Percentiles rank a stretch among this genome's conserved stretches.
phyloP scores from a whole-genome alignment of 2,329 filamentous ascomycete species.

The Fusarium secorum region DNA sequence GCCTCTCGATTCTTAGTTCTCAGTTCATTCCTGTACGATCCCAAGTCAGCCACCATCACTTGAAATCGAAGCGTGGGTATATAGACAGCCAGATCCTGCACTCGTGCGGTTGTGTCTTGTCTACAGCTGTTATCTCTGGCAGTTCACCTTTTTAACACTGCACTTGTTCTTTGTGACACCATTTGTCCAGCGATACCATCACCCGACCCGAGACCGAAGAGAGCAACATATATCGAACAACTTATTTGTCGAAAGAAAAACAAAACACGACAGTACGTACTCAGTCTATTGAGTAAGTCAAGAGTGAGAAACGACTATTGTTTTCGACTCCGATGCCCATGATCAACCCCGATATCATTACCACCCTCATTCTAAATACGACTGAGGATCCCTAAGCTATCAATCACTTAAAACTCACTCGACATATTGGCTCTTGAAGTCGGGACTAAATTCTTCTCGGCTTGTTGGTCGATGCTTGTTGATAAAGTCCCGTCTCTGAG shows the following conservation, averaged over 20 bases:
- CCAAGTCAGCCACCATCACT: conserved; percentile 40
- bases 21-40: conserved; percentile 42
- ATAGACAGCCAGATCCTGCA: conserved; percentile 51
- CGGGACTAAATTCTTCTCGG: background rate
- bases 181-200: conserved; percentile 29
- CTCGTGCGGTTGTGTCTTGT: conserved; percentile 43
- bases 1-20: conserved; percentile 31
- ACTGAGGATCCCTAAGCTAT: background rate
- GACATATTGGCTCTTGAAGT: background rate
- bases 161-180: conserved; percentile 37
- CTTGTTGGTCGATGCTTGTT: background rate
- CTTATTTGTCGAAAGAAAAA: conserved; percentile 11
- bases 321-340: conserved; percentile 15
- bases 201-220: conserved; percentile 26
- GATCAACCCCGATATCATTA: background rate
- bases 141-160: conserved; percentile 34
- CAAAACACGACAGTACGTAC: background rate
- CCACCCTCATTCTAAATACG: background rate
- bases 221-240: conserved; percentile 12
- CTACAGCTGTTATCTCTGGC: conserved; percentile 33
- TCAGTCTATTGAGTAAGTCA: conserved; percentile 11
- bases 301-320: conserved; percentile 35
- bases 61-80: conserved; percentile 46
- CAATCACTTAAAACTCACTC: background rate
- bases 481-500: background rate